Evolutionary conservation across 805 yeast species (phyloP), one percentile per base, ranked within the genome.

Genomic region (Candida oleophila): DNA sequence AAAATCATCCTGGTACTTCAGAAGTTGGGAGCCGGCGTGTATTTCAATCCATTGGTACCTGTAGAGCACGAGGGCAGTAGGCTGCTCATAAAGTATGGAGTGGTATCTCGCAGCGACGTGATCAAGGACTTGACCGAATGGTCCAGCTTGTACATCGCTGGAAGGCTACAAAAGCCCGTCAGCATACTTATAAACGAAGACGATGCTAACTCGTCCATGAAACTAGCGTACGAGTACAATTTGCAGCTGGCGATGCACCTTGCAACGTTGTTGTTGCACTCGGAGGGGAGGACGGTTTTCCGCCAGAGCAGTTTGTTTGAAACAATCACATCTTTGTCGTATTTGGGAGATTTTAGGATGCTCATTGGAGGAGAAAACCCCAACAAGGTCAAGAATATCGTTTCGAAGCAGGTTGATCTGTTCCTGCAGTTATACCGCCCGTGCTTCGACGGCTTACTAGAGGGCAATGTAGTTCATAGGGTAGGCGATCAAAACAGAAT

Each of bases 111-210:
- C 51, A 76, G 79, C 19, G 75, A 75, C 8, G 66, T 89, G 18
- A 65, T 82, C 34, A 71, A 71, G 33, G 99, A 94, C 66, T 68
- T 94, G 22, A 71, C 80, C n/a, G 80, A 85, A 46, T 94, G 99
- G 99, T 73, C 81, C 22, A 79, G 90, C 0, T 77, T 94, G 56
- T 94, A 94, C 57, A 60, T 94, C 16, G 95, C 97, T 1, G 99
- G 99, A 1, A 74, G 99, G 51, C 70, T 94, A 48, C 99, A 94
- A 56, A 94, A 94, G 59, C 99, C 99, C 0, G 96, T 92, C 3
- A 85, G 87, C 49, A 76, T 87, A 30, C 62, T 88, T 35, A 51
- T 15, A 4, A 14, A 12, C 7, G 18, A 12, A 14, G n/a, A 12
- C 7, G 87, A 83, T 55, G 44, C 48, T 1, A 83, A 84, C 48